Evolutionary conservation across 1,284 basidiomycete species (phyloP).

Genomic region (Ceraceosorus bombacis): DNA sequence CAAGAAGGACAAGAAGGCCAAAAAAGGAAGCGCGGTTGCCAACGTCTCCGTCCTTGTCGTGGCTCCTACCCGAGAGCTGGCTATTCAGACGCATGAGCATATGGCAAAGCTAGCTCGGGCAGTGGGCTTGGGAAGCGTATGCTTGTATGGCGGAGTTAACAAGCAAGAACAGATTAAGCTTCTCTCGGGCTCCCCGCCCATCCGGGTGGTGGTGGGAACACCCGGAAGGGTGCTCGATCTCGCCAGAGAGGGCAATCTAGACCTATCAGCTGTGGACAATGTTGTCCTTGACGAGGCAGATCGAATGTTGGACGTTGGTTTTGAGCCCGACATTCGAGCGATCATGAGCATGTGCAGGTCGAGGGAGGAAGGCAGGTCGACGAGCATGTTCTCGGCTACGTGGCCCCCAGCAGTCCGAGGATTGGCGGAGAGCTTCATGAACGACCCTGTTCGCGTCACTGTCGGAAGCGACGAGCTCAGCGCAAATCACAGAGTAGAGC

Average conservation of each 20-base stretch:
- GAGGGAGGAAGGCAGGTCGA: conserved; percentile 46
- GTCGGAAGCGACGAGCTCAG: conserved; percentile 92
- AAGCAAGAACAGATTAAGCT: conserved; percentile 71
- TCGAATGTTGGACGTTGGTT: conserved; percentile 98
- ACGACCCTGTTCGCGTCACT: conserved; percentile 77
- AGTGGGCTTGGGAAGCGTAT: conserved; percentile 70
- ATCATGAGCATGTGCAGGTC: conserved; percentile 74
- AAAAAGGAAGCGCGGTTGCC: conserved; percentile 39
- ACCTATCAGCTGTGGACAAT: conserved; percentile 64
- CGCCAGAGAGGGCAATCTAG: conserved; percentile 74
- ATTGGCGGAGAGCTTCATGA: conserved; percentile 83
- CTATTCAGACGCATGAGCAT: conserved; percentile 85
- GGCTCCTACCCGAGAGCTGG: conserved; percentile 87
- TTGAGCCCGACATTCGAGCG: conserved; percentile 92
- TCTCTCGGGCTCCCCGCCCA: conserved; percentile 53
- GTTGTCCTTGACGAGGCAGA: conserved; percentile 96
- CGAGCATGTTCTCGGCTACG: conserved; percentile 72
- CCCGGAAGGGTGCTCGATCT: conserved; percentile 88
- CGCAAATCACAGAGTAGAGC: conserved; percentile 79
- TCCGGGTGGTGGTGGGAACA: conserved; percentile 79
- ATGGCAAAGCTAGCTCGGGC: conserved; percentile 68
- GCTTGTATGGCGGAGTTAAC: conserved; percentile 83
- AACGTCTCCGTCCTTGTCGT: conserved; percentile 72
- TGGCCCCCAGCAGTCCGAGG: conserved; percentile 95
- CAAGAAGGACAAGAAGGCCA: conserved; percentile 25